Evolutionary conservation across 192 early-diverging fungal species (phyloP), one percentile per base, ranked within the genome.

Genomic region (Allomyces arbusculus): DNA sequence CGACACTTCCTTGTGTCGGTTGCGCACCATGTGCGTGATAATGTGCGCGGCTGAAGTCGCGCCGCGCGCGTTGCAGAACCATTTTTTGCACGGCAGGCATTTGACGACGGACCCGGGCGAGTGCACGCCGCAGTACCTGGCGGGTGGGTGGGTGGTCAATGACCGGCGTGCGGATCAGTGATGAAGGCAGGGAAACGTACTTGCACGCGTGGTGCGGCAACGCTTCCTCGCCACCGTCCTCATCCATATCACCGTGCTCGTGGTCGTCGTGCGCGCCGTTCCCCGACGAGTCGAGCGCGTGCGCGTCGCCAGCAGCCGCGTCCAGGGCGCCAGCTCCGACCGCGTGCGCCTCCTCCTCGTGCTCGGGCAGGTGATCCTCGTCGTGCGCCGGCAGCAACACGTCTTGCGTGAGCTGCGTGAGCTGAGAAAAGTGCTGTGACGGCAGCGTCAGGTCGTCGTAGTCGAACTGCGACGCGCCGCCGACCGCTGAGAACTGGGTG

Each of bases 61-160:
- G 24, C 91, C 90, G 43, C 91, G 83, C 19, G 88, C 82, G 70
- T 99, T 99, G 74, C 95, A 99, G 72, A 99, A 97, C 94, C 94
- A 99, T 63, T 89, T 86, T 63, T 81, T 84, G 77, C 96, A 99
- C 0, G 79, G 82, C 40, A 93, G 82, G 73, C 96, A 99, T 76
- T 93, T 91, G 63, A 89, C 87, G 8, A 97, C 93, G 0, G 90
- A 84, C 28, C 81, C 78, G 22, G 89, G 82, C 63, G 84, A 83
- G 69, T 97, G 93, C 67, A 96, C 86, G 40, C 91, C 92, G 68
- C 96, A 99, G 75, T 99, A 97, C 66, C 86, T 87, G 62, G 22
- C 6, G 33, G 33, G 7, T 3, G 3, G 4, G 33, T 3, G 26
- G 4, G 26, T 28, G 26, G 33, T 40, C 33, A 40, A 7, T 40